Evolutionary conservation across 176 grass and related monocot species (phyloP), one percentile per base, ranked within the genome.

Genomic region (Typha latifolia): DNA sequence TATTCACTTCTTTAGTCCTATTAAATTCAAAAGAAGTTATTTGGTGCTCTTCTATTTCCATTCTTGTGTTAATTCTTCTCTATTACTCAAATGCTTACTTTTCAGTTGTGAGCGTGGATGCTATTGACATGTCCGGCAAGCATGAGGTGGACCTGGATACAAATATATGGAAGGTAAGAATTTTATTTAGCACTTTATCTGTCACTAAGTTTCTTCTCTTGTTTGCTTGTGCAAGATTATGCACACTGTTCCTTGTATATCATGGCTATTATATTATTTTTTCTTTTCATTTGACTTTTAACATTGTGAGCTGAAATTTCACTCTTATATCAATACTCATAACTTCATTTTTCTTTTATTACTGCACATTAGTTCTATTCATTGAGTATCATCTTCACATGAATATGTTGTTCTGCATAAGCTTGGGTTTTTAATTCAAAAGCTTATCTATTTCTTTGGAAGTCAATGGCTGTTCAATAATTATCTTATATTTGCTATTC

Each of bases 101-200:
- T 88, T 31, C 68, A 97, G 94, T 92, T 52, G 66, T 97, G 69
- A 97, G 89, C 72, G 89, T 92, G 19, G 94, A 97, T 83, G 94
- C 89, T 48, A 97, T 97, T 61, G 94, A 97, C 70, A 97, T 92
- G 94, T 97, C 94, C 24, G 89, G 89, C 47, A 97, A 97, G 63
- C 94, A 99, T 76, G 94, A 99, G 78, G 94, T 99, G 66, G 94
- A 99, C 78, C 86, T 99, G 66, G 80, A 99, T 74, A 99, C 94
- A 82, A 97, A 85, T 75, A 92, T 97, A 69, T 97, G 94, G 94
- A 97, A 97, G 94, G 93, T 89, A 86, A 65, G 66, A 69, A 24
- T 64, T 77, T 59, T 59, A 9, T 59, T 59, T 29, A 29, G 27
- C 27, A 29, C 27, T 29, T 3, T 21, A 19, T 4, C 8, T 0